These are phyloP conservation scores for Hymenoscyphus linearis DNA, from an alignment of 2,329 filamentous ascomycete genomes.

Conservation along the genomic window DNA sequence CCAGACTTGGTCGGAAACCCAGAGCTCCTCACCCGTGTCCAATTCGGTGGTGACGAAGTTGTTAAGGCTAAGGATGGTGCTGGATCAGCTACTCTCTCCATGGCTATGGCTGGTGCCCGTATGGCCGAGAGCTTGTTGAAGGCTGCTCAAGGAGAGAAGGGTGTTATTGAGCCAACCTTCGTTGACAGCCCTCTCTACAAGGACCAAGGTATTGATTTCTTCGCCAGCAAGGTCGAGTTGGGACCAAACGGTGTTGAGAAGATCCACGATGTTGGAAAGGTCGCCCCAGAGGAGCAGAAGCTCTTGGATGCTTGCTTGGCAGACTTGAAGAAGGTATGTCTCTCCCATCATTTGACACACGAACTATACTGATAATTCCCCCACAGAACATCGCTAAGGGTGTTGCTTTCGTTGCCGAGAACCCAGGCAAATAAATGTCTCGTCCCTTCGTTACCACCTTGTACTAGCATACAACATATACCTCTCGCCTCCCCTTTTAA, in stretches of 20 bases:
- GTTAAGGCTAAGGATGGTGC: conserved; percentile 98
- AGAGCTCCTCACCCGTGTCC: conserved; percentile 78
- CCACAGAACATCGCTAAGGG: conserved; percentile 88
- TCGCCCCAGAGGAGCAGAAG: conserved; percentile 82
- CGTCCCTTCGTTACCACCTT: neutral
- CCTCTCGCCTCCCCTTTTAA: neutral
- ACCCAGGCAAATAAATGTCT: conserved; percentile 53
- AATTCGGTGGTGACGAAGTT: conserved; percentile 98
- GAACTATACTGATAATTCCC: conserved; percentile 27
- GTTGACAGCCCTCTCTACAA: conserved; percentile 97
- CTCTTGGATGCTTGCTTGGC: conserved; percentile 78
- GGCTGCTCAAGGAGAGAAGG: conserved; percentile 88
- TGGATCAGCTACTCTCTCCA: conserved; percentile 94
- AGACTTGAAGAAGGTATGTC: conserved; percentile 65
- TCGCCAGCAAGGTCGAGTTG: conserved; percentile 90
- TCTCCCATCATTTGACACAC: neutral
- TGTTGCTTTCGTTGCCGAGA: conserved; percentile 52
- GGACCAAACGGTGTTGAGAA: conserved; percentile 94
- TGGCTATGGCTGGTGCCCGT: conserved; percentile 90
- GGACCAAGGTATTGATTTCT: conserved; percentile 97
- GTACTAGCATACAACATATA: conserved; percentile 2
- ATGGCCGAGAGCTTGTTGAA: conserved; percentile 88
- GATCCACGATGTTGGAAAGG: conserved; percentile 79
- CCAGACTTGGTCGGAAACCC: conserved; percentile 73
- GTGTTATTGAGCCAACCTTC: conserved; percentile 91